Evolutionary conservation across 768 basidiomycete species (phyloP).

Genomic region (Tylopilus felleus): DNA sequence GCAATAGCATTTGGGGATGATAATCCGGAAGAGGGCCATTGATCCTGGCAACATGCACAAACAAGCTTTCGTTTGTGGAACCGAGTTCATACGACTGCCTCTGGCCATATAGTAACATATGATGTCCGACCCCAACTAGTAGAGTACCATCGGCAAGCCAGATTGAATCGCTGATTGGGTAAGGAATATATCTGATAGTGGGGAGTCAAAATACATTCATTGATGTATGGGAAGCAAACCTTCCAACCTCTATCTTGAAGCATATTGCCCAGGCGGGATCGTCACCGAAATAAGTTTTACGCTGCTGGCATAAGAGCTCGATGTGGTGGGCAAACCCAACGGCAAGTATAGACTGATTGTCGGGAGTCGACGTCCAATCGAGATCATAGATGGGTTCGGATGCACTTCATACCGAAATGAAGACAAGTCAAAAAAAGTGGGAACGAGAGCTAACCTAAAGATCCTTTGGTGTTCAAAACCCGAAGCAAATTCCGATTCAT

Average conservation of each 20-base stretch:
- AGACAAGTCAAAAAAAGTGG: background rate
- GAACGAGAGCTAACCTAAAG: constrained; percentile 46
- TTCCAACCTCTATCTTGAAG: constrained; percentile 63
- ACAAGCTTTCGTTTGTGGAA: constrained; percentile 49
- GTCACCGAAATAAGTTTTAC: constrained; percentile 87
- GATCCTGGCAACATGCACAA: constrained; percentile 75
- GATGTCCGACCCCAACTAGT: constrained; percentile 77
- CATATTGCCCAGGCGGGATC: constrained; percentile 77
- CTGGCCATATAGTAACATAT: constrained; percentile 77
- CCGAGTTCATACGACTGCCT: constrained; percentile 20
- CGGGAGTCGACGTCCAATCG: constrained; percentile 91
- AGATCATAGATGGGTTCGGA: constrained; percentile 72
- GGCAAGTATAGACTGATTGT: constrained; percentile 86
- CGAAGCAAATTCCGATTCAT: constrained; percentile 88
- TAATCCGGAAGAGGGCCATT: constrained; percentile 90
- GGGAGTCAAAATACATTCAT: background rate
- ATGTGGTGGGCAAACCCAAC: constrained; percentile 79
- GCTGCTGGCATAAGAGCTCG: constrained; percentile 87
- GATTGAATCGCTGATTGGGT: constrained; percentile 83
- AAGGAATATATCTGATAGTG: constrained; percentile 60
- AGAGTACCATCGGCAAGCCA: constrained; percentile 86
- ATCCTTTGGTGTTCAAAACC: constrained; percentile 75
- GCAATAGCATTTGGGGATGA: constrained; percentile 89
- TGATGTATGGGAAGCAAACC: constrained; percentile 41
- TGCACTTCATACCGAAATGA: constrained; percentile 15